A percentile compares a stretch with the other conserved stretches of the same genome.
These are phyloP conservation scores for Kwoniella newhampshirensis DNA, from an alignment of 768 basidiomycete species.

Conservation along the genomic window DNA sequence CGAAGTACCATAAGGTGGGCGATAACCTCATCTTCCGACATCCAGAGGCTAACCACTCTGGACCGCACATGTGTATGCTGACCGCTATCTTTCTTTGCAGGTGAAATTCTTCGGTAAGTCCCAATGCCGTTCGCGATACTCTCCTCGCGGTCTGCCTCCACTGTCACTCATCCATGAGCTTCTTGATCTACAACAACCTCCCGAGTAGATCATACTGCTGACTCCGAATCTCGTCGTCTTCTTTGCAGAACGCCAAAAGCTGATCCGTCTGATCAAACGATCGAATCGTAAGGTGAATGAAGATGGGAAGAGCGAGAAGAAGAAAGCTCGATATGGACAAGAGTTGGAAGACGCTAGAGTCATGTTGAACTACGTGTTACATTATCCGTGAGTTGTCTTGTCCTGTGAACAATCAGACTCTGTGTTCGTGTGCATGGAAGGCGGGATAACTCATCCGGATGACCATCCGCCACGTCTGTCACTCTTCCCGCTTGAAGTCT, in stretches of 20 bases:
- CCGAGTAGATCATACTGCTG: no score
- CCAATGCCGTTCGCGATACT: constrained; percentile 22
- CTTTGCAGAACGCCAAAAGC: constrained; percentile 76
- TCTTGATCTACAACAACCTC: no score
- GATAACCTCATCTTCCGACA: no score
- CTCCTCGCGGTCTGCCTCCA: background rate
- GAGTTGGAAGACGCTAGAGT: constrained; percentile 68
- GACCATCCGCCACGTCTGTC: no score
- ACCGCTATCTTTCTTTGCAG: constrained; percentile 16
- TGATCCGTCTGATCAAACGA: constrained; percentile 67
- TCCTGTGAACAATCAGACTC: background rate
- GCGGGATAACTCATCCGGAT: constrained; percentile 72
- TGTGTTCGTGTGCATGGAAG: background rate
- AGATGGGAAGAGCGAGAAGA: constrained; percentile 60
- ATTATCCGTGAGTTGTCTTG: constrained; percentile 57
- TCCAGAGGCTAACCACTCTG: no score
- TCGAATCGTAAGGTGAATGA: constrained; percentile 20
- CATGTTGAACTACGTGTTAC: constrained; percentile 82
- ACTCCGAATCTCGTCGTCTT: background rate
- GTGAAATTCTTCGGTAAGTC: constrained; percentile 85
- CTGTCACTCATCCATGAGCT: background rate
- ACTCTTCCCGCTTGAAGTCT: no score
- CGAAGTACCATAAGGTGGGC: constrained; percentile 72
- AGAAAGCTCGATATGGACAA: constrained; percentile 56
- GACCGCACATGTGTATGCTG: no score